Evolutionary conservation across 805 yeast genomes (phyloP).

Genomic region (Debaryomyces hansenii): DNA sequence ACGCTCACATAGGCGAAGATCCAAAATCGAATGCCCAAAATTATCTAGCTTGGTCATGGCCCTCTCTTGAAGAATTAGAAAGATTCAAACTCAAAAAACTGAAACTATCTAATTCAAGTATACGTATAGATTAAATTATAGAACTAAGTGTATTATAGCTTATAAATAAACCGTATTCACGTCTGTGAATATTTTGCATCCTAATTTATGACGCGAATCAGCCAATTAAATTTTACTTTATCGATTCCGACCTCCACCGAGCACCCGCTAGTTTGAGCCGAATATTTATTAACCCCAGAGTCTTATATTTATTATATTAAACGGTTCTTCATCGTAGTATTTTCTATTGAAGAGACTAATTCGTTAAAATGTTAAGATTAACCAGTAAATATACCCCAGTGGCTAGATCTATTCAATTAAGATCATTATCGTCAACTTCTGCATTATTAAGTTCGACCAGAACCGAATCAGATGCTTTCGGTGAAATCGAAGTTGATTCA

Average conservation of each 20-base stretch:
- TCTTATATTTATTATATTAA: neutral
- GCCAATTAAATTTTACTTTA: conserved; percentile 3
- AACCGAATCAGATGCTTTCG: conserved; percentile 93
- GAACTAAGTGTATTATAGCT: conserved; percentile 2
- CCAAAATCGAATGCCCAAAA: conserved; percentile 1
- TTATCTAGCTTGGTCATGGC: conserved; percentile 34
- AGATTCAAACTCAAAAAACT: neutral
- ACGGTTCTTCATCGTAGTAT: neutral
- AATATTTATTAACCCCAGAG: conserved; percentile 7
- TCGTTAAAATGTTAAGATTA: conserved; percentile 27
- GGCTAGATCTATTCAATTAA: conserved; percentile 13
- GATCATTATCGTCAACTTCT: conserved; percentile 31
- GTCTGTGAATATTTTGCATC: neutral
- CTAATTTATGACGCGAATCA: neutral
- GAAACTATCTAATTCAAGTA: neutral
- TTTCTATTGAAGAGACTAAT: neutral
- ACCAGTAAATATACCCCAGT: conserved; percentile 14
- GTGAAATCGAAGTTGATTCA: conserved; percentile 88
- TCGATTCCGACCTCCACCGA: conserved; percentile 2
- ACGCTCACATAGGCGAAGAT: neutral
- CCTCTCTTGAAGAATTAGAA: conserved; percentile 21
- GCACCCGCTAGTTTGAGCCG: neutral
- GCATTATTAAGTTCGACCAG: conserved; percentile 42
- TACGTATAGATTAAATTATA: neutral
- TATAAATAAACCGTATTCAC: neutral